Evolutionary conservation across 1,284 basidiomycete species (phyloP), one percentile per base, ranked within the genome.

Genomic region (Ceratobasidium sp.): DNA sequence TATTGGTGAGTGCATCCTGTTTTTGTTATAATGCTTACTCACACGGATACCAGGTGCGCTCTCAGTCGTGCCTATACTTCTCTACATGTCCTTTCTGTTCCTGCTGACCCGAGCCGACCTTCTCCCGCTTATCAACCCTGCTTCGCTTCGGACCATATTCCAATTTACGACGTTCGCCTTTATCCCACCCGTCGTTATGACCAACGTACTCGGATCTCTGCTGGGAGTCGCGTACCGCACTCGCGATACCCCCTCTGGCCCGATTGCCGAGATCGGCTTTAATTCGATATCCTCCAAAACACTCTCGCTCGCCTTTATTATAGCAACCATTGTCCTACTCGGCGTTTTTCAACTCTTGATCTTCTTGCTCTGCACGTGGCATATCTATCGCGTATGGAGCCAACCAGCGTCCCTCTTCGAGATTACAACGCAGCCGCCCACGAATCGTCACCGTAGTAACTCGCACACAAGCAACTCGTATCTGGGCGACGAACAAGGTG

Each of bases 191-290:
- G 87, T 92, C 75, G 77, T 92, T 76, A 83, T 85, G 10, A 82
- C 88, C 79, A 91, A 91, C 82, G 90, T 90, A 79, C 83, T 92
- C 28, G 89, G 88, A 15, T 92, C 92, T 0, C 92, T 94, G 80
- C 81, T 91, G 46, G 90, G 91, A 69, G 86, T 90, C 42, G 85
- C 86, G 7, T 88, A 90, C 70, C 83, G 92, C 89, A 86, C 4
- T 3, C 20, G 66, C 15, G 10, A 48, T 50, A 56, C 17, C 56
- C 26, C 46, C 50, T 61, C n/a, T 52, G 28, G 33, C 26, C 10
- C 48, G 3, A 80, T 84, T 23, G 82, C 87, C 20, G 83, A 83
- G 4, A 85, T 90, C 52, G 87, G 86, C 7, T 91, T 91, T 83
- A 78, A 81, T 15, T 81, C 84, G 75, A 54, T 81, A 56, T 82